phyloP scores from a whole-genome alignment of 2,329 filamentous ascomycete genomes.

The Stromatinia cepivora region DNA sequence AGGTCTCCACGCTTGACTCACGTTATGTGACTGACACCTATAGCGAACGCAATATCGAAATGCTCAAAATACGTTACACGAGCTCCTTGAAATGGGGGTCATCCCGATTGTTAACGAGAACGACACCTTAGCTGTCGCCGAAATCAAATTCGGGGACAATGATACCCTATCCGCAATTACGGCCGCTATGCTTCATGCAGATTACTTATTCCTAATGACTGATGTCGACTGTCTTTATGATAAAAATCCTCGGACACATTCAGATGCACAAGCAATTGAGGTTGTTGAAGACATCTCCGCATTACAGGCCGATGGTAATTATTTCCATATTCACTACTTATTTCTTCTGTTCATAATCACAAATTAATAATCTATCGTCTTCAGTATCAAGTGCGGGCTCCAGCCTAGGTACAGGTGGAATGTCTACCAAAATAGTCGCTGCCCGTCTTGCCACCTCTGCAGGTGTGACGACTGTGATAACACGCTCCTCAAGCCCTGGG shows the following conservation, averaged over 20 bases:
- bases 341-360: neutral
- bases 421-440: constrained; percentile 96
- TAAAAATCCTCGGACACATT: constrained; percentile 84
- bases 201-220: constrained; percentile 97
- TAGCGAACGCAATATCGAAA: constrained; percentile 91
- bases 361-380: neutral
- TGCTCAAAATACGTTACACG: constrained; percentile 90
- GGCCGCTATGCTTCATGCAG: constrained; percentile 93
- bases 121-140: constrained; percentile 91
- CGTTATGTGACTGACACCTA: constrained; percentile 28
- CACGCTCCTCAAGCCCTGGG: constrained; percentile 86
- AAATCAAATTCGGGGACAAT: constrained; percentile 99
- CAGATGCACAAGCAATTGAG: constrained; percentile 85
- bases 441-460: constrained; percentile 89
- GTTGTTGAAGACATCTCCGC: constrained; percentile 86
- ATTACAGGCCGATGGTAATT: constrained; percentile 73
- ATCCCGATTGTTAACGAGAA: constrained; percentile 99
- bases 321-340: neutral
- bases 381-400: constrained; percentile 85
- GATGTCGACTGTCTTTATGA: constrained; percentile 98
- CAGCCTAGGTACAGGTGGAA: constrained; percentile 87
- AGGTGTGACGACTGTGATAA: constrained; percentile 94
- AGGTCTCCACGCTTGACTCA: constrained; percentile 37
- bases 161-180: constrained; percentile 97
- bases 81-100: constrained; percentile 89